Evolutionary conservation across 78 protist species (phyloP).

Genomic region (Thecamonas trahens): DNA sequence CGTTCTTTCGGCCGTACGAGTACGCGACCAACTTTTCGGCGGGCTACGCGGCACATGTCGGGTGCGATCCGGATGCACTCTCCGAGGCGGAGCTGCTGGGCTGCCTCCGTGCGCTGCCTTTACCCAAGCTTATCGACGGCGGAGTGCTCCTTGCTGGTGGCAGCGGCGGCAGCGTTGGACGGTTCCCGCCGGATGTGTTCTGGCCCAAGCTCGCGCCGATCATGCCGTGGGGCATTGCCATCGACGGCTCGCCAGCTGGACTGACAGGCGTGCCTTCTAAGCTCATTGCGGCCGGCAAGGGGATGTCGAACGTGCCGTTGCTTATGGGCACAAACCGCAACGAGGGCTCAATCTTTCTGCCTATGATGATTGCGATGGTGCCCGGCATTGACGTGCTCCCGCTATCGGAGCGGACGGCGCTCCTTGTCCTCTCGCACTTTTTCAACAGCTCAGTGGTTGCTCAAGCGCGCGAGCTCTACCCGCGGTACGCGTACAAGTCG

Average conservation of each 20-base stretch:
- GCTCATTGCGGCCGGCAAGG: background rate
- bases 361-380: too few species aligned
- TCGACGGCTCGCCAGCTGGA: slow-evolving; percentile 8
- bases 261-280: background rate
- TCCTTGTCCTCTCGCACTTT: background rate
- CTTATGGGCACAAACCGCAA: slow-evolving; percentile 6
- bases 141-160: too few species aligned
- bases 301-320: background rate
- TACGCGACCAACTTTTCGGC: too few species aligned
- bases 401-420: background rate
- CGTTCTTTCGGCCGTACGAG: too few species aligned
- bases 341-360: slow-evolving; percentile 12
- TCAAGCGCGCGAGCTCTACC: background rate
- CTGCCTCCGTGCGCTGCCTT: too few species aligned
- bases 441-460: background rate
- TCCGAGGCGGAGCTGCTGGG: too few species aligned
- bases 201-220: slow-evolving; percentile 2
- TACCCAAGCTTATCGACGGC: too few species aligned
- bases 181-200: too few species aligned
- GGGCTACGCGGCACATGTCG: too few species aligned
- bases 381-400: too few species aligned
- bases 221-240: slow-evolving; percentile 1
- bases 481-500: background rate
- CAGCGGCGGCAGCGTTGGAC: too few species aligned
- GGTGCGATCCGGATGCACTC: too few species aligned